phyloP scores from a whole-genome alignment of 2,329 filamentous ascomycete species.

The Claviceps sp. region DNA sequence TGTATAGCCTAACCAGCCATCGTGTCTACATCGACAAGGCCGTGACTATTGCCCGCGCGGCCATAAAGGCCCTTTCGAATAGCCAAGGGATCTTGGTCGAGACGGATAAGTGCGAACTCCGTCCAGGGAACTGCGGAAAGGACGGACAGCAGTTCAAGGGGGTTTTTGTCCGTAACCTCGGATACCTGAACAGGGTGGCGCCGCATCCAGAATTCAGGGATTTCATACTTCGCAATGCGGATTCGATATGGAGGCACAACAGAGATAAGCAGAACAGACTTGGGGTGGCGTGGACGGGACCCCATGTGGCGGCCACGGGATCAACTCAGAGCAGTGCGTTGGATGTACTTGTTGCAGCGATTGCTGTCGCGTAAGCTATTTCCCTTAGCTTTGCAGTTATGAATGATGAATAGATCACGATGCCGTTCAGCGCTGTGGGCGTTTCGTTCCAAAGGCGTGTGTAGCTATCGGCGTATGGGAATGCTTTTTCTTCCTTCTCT shows the following conservation, averaged over 20 bases:
- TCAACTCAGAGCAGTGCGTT: constrained; percentile 51
- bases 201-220: constrained; percentile 34
- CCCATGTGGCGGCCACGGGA: constrained; percentile 36
- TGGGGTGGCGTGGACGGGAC: constrained; percentile 53
- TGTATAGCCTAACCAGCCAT: constrained; percentile 31
- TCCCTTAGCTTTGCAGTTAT: neutral
- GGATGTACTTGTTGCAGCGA: constrained; percentile 52
- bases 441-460: no score
- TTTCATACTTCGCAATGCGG: constrained; percentile 48
- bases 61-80: constrained; percentile 31
- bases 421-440: neutral
- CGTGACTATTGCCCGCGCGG: constrained; percentile 36
- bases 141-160: constrained; percentile 59
- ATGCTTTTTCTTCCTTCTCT: neutral
- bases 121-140: constrained; percentile 23
- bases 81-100: constrained; percentile 31
- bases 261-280: constrained; percentile 37
- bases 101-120: constrained; percentile 21
- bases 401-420: no score
- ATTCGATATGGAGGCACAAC: constrained; percentile 50
- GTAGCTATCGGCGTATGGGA: neutral
- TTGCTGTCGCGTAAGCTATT: constrained; percentile 21
- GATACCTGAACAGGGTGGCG: constrained; percentile 38
- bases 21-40: constrained; percentile 28
- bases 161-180: constrained; percentile 52